Conservation (phyloP, 208 protist genomes). For the Leishmania guyanensis region DNA sequence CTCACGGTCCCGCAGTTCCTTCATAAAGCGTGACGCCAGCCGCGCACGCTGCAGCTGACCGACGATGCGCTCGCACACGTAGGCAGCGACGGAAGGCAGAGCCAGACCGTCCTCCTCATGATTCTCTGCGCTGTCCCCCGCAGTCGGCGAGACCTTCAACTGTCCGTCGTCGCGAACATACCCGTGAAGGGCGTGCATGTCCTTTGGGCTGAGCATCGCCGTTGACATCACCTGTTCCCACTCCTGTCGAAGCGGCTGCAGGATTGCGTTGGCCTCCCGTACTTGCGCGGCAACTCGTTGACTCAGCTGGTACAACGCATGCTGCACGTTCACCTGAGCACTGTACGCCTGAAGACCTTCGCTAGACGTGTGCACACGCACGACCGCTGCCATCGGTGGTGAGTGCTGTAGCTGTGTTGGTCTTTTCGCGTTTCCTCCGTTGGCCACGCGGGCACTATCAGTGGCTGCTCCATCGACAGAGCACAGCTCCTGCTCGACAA, state of each 20-base stretch:
- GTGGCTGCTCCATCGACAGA: not conserved
- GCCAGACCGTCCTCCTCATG: not conserved
- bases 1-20: constrained; percentile 33
- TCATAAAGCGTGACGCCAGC: constrained; percentile 20
- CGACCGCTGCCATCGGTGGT: not conserved
- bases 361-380: constrained; percentile 12
- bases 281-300: constrained; percentile 25
- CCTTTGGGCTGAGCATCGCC: constrained; percentile 26
- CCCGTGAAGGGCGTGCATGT: constrained; percentile 25
- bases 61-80: constrained; percentile 31
- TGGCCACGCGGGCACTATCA: not conserved
- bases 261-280: constrained; percentile 23
- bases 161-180: constrained; percentile 28
- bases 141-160: constrained; percentile 7
- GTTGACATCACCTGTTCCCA: constrained; percentile 26
- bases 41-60: constrained; percentile 17
- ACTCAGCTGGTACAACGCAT: constrained; percentile 28
- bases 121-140: not conserved
- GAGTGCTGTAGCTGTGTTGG: not conserved
- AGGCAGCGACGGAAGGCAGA: constrained; percentile 18
- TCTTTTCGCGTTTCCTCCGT: not conserved
- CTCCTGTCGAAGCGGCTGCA: constrained; percentile 28
- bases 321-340: constrained; percentile 27
- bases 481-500: constrained; percentile 16
- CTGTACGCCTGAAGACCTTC: constrained; percentile 17